phyloP scores from a whole-genome alignment of 1,284 basidiomycete genomes.

The Schizophyllum amplum region DNA sequence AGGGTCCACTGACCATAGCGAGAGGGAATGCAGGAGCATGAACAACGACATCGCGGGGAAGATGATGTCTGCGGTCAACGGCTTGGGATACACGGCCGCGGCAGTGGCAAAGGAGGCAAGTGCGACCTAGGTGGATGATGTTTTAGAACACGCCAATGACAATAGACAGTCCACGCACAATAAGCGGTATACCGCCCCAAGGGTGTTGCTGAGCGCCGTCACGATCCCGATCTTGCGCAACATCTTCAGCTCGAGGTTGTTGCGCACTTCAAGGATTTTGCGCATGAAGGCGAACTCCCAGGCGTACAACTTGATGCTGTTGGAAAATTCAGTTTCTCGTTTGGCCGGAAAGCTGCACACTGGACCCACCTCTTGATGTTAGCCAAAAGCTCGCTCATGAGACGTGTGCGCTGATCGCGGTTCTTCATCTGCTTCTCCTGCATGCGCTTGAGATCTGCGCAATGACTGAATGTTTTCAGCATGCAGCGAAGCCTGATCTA shows the following conservation, averaged over 20 bases:
- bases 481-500: background rate
- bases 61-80: conserved; percentile 85
- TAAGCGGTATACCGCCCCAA: conserved; percentile 61
- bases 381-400: conserved; percentile 78
- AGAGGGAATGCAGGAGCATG: conserved; percentile 87
- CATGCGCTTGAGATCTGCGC: conserved; percentile 72
- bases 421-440: conserved; percentile 91
- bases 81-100: conserved; percentile 53
- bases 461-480: conserved; percentile 51
- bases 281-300: conserved; percentile 87
- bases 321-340: background rate
- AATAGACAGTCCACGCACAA: background rate
- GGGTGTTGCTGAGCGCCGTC: conserved; percentile 40
- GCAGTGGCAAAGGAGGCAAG: conserved; percentile 86
- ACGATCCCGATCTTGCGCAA: conserved; percentile 75
- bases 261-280: conserved; percentile 70
- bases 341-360: background rate
- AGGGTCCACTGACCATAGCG: conserved; percentile 52
- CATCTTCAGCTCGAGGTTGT: conserved; percentile 79
- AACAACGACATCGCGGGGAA: conserved; percentile 95
- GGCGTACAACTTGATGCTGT: conserved; percentile 71
- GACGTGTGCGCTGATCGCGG: conserved; percentile 65
- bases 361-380: conserved; percentile 76
- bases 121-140: conserved; percentile 35
- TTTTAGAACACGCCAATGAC: background rate